Evolutionary conservation across 352 stramenopile genomes (phyloP), one percentile per base, ranked within the genome.

Genomic region (Peronospora belbahrii): DNA sequence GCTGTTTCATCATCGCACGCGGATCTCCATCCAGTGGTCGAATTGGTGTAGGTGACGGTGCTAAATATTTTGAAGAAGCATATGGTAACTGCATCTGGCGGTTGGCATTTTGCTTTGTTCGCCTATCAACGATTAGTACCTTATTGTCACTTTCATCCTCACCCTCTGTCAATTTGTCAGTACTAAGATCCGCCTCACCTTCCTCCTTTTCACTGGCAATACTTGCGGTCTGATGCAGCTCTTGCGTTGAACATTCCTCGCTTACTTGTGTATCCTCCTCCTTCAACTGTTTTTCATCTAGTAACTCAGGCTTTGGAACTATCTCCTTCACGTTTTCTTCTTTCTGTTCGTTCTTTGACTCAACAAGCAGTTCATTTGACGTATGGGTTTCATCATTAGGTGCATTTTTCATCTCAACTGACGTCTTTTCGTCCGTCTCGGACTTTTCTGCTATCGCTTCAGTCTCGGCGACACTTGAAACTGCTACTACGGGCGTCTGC

Each of bases 21-120:
- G 79, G 79, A 42, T 90, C 79, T 19, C 74, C 76, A 24, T 73
- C 48, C 17, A 90, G 40, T 13, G 79, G 79, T 3, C 79, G 79
- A 55, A 90, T 90, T 7, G 79, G 79, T 22, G 79, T 90, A 9
- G 76, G 79, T 19, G 66, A 63, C 4, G 74, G 59, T n/a, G 76
- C 67, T 18, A 88, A 44, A 52, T 86, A 87, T 14, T 77, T 77
- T 4, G 73, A 71, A 8, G 76, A 64, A 11, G 70, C 66, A 30
- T 80, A 85, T 19, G 73, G 62, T 31, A 82, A 83, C 51, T 82
- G 68, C 52, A 71, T 63, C 47, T 69, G 45, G 13, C 11, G 41
- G 17, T 38, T 52, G 6, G 15, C 32, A 15, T 53, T 43, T 20
- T 45, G 33, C 28, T 60, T 38, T 27, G 40, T 28, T 18, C 49